These are phyloP conservation scores for Stagonosporopsis cucurbitacearum DNA, from an alignment of 2,329 filamentous ascomycete species.

Conservation along the genomic window DNA sequence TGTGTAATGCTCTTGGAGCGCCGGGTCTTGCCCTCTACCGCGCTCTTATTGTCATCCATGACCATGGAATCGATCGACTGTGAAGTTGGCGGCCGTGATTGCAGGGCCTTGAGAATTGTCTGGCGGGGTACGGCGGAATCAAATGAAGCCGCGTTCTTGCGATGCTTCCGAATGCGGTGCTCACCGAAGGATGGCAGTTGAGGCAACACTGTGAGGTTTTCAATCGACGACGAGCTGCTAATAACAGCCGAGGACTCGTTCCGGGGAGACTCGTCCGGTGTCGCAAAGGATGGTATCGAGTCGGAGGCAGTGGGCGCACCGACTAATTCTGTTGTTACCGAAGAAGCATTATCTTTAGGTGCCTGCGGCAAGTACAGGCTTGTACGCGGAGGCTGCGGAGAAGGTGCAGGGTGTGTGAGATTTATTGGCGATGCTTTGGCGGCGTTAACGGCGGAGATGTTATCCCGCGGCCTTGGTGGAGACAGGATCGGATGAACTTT, in stretches of 20 bases:
- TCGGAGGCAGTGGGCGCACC: slow-evolving; percentile 34
- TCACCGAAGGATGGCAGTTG: slow-evolving; percentile 47
- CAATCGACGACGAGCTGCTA: slow-evolving; percentile 44
- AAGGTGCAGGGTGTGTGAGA: slow-evolving; percentile 33
- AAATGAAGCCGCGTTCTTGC: slow-evolving; percentile 58
- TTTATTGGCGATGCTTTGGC: slow-evolving; percentile 34
- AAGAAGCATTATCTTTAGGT: slow-evolving; percentile 35
- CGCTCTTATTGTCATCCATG: slow-evolving; percentile 52
- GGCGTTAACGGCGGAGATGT: slow-evolving; percentile 45
- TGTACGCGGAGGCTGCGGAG: slow-evolving; percentile 34
- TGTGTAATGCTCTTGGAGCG: slow-evolving; percentile 42
- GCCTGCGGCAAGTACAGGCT: slow-evolving; percentile 32
- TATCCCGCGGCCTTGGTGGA: slow-evolving; percentile 36
- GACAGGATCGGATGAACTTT: slow-evolving; percentile 45
- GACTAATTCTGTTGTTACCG: slow-evolving; percentile 40
- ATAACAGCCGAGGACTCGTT: slow-evolving; percentile 28
- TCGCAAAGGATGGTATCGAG: slow-evolving; percentile 23
- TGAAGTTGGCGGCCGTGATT: slow-evolving; percentile 64
- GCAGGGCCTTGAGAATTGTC: slow-evolving; percentile 82
- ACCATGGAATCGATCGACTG: slow-evolving; percentile 69
- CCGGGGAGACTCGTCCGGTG: slow-evolving; percentile 37
- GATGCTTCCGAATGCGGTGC: slow-evolving; percentile 46
- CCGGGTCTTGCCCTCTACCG: slow-evolving; percentile 30
- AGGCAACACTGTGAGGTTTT: slow-evolving; percentile 44
- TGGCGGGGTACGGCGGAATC: slow-evolving; percentile 73